Evolutionary conservation across 768 basidiomycete species (phyloP).

Genomic region (Trametes sanguinea): DNA sequence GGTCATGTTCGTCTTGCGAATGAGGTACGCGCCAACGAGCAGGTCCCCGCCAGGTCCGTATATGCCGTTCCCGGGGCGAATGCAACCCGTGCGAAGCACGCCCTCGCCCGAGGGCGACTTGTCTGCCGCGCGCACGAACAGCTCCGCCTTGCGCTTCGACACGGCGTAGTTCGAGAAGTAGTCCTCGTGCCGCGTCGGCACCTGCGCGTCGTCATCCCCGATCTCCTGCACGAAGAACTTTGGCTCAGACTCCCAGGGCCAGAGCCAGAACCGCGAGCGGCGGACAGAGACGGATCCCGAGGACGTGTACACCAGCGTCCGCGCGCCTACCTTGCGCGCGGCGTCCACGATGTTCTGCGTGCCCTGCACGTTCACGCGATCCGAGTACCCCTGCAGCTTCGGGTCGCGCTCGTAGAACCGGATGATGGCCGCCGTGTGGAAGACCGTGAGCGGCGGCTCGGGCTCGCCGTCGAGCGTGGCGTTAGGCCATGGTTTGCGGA

Average conservation of each 20-base stretch:
- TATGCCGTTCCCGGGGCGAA: conserved; percentile 78
- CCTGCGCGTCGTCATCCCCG: conserved; percentile 57
- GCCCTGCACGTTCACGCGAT: conserved; percentile 64
- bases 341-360: conserved; percentile 69
- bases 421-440: conserved; percentile 78
- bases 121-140: conserved; percentile 45
- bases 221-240: conserved; percentile 60
- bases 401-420: conserved; percentile 71
- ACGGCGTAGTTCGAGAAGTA: conserved; percentile 82
- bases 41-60: conserved; percentile 79
- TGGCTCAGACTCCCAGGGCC: conserved; percentile 74
- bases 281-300: conserved; percentile 66
- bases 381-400: conserved; percentile 53
- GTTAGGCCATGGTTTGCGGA: conserved; percentile 62
- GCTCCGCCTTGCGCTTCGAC: conserved; percentile 63
- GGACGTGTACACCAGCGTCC: conserved; percentile 68
- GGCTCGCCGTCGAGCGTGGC: conserved; percentile 23
- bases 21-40: conserved; percentile 63
- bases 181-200: conserved; percentile 56
- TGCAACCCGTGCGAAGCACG: conserved; percentile 65
- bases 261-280: conserved; percentile 61
- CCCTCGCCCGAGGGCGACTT: conserved; percentile 36
- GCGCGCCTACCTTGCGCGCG: conserved; percentile 54
- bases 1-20: conserved; percentile 57
- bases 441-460: conserved; percentile 56